Conservation (phyloP, 2,329 filamentous ascomycete genomes). For the Penicillium sp. region DNA sequence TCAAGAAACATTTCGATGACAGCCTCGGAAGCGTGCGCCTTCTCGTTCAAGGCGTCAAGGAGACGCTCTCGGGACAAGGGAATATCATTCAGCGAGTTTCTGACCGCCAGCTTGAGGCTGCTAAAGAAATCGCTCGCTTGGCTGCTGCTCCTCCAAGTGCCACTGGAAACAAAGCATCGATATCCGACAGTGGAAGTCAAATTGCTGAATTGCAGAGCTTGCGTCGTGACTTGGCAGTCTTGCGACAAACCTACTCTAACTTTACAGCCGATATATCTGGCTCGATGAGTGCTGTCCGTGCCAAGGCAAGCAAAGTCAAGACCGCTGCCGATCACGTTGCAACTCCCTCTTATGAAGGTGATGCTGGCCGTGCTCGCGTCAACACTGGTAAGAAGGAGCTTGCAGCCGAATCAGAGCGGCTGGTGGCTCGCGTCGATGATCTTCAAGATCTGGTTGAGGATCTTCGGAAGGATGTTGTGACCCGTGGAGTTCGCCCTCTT, state of each 20-base stretch:
- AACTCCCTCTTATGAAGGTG: constrained; percentile 70
- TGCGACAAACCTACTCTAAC: constrained; percentile 88
- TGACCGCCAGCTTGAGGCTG: constrained; percentile 83
- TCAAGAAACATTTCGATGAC: constrained; percentile 94
- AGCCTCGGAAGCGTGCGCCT: constrained; percentile 76
- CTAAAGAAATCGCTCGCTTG: constrained; percentile 77
- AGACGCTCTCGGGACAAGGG: constrained; percentile 79
- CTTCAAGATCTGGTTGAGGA: constrained; percentile 97
- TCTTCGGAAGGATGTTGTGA: constrained; percentile 92
- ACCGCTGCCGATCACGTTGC: constrained; percentile 67
- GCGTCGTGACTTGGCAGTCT: constrained; percentile 81
- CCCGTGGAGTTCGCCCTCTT: constrained; percentile 84
- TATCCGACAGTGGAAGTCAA: constrained; percentile 56
- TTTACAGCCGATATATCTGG: constrained; percentile 86
- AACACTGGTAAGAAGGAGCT: constrained; percentile 83
- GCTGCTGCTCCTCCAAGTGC: constrained; percentile 49
- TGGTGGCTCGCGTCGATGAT: constrained; percentile 91
- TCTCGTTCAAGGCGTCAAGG: constrained; percentile 82
- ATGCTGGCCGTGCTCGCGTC: constrained; percentile 82
- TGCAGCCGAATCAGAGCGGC: constrained; percentile 80
- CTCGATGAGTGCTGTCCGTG: constrained; percentile 79
- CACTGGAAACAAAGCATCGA: constrained; percentile 28
- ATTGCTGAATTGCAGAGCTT: constrained; percentile 76
- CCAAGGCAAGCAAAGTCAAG: constrained; percentile 80
- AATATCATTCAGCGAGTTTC: constrained; percentile 80